phyloP scores from a whole-genome alignment of 2,329 filamentous ascomycete genomes.

The Arthroderma sp. region DNA sequence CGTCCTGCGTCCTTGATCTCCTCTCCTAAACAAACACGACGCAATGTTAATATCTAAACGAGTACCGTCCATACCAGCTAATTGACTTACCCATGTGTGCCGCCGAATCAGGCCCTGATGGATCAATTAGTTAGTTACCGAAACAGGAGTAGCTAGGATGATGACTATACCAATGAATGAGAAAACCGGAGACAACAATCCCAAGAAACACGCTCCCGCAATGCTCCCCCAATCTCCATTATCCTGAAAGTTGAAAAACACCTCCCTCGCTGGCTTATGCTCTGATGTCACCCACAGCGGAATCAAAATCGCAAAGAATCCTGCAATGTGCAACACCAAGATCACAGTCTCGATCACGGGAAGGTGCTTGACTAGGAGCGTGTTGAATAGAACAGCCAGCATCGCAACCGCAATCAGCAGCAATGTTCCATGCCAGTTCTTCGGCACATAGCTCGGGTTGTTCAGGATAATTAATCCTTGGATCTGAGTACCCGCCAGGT shows the following conservation, averaged over 20 bases:
- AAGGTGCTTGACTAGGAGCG: slow-evolving; percentile 14
- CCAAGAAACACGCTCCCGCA: slow-evolving; percentile 1
- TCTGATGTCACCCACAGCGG: slow-evolving; percentile 23
- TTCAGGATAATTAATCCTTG: slow-evolving; percentile 20
- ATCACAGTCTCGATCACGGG: slow-evolving; percentile 20
- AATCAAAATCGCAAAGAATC: slow-evolving; percentile 32
- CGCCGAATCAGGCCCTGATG: slow-evolving; percentile 1
- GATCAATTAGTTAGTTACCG: not conserved
- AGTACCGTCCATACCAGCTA: not conserved
- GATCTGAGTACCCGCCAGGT: slow-evolving; percentile 20
- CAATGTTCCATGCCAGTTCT: slow-evolving; percentile 27
- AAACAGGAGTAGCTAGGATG: too few species aligned
- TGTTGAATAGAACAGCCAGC: slow-evolving; percentile 16
- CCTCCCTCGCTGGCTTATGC: not conserved
- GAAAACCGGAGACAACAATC: not conserved
- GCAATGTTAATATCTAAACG: not conserved
- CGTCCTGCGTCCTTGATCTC: slow-evolving; percentile 25
- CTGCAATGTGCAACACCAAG: slow-evolving; percentile 26
- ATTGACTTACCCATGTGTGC: not conserved
- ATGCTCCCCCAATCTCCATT: slow-evolving; percentile 1
- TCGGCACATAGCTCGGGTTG: slow-evolving; percentile 18
- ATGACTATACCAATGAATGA: too few species aligned
- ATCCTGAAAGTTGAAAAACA: slow-evolving; percentile 2
- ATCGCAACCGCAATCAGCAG: slow-evolving; percentile 24
- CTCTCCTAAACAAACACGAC: slow-evolving; percentile 18